These are phyloP conservation scores for Pseudocercospora macadamiae DNA, from an alignment of 2,329 filamentous ascomycete genomes.

Conservation along the genomic window DNA sequence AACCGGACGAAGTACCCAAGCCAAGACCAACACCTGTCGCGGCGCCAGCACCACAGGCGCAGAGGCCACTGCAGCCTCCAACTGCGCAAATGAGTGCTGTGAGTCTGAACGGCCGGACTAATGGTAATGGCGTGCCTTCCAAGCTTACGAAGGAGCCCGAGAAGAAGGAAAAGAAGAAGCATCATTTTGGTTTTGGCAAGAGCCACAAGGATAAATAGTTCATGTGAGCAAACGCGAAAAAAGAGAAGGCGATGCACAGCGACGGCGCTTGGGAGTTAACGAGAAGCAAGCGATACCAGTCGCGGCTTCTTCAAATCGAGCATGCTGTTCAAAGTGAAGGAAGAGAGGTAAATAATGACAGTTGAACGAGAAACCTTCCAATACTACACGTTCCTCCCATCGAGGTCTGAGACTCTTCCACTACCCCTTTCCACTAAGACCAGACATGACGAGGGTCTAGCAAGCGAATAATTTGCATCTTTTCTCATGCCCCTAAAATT, in stretches of 20 bases:
- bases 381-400: too few species aligned
- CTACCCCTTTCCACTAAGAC: too few species aligned
- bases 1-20: slow-evolving; percentile 63
- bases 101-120: slow-evolving; percentile 46
- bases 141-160: slow-evolving; percentile 62
- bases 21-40: slow-evolving; percentile 50
- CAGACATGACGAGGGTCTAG: too few species aligned
- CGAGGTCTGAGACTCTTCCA: too few species aligned
- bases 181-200: slow-evolving; percentile 38
- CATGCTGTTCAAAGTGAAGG: too few species aligned
- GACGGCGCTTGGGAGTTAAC: background rate
- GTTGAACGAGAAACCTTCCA: too few species aligned
- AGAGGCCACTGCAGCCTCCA: slow-evolving; percentile 46
- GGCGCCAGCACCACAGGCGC: slow-evolving; percentile 22
- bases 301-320: background rate
- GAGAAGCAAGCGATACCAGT: background rate
- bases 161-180: slow-evolving; percentile 54
- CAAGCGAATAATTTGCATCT: too few species aligned
- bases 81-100: slow-evolving; percentile 61
- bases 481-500: too few species aligned
- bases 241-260: background rate
- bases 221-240: background rate
- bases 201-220: slow-evolving; percentile 20
- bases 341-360: too few species aligned
- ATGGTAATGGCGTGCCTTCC: slow-evolving; percentile 33